phyloP scores from a whole-genome alignment of 2,329 filamentous ascomycete species.

The Exserohilum rostratum region DNA sequence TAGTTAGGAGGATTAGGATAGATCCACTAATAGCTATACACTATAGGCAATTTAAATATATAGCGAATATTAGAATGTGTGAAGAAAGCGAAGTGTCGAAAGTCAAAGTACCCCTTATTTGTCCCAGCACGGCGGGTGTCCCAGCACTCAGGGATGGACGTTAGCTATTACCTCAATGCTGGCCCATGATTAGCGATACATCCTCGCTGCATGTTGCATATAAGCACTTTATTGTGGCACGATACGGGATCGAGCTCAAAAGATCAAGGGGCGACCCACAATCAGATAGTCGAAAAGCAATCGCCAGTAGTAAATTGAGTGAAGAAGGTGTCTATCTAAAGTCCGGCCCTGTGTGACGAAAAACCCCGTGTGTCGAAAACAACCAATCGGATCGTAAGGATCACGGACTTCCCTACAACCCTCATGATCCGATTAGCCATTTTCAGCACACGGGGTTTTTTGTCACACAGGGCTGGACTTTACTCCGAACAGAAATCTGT shows the following conservation, averaged over 20 bases:
- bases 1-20: constrained; percentile 2
- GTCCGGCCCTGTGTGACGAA: neutral
- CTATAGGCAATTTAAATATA: neutral
- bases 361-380: neutral
- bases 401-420: neutral
- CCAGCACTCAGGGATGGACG: constrained; percentile 4
- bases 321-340: neutral
- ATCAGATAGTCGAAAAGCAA: neutral
- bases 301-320: neutral
- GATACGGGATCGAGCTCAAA: neutral
- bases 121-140: constrained; percentile 7
- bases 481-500: no score
- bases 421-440: neutral
- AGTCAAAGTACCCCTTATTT: constrained; percentile 7
- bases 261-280: neutral
- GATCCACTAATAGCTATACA: neutral
- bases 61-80: constrained; percentile 8
- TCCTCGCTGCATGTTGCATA: no score
- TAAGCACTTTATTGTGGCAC: constrained; percentile 38
- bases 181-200: no score
- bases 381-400: neutral
- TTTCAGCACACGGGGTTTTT: neutral
- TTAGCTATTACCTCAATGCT: no score
- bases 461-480: neutral
- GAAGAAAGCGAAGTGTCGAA: neutral